These are phyloP conservation scores for Pseudonitzschia pungens DNA, from an alignment of 108 stramenopile species.

Conservation along the genomic window DNA sequence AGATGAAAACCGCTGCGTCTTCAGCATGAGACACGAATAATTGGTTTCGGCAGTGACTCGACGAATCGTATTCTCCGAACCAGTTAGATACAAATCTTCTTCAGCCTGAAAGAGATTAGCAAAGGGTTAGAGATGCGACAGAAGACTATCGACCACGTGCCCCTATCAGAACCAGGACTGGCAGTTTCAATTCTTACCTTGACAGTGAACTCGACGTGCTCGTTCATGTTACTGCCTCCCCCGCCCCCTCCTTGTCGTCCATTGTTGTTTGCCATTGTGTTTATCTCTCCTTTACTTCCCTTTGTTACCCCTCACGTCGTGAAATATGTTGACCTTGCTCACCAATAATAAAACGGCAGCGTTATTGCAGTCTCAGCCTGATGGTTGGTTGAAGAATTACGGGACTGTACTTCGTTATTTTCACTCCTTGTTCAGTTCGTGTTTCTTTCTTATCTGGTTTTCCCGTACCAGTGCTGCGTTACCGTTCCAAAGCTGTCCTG, in stretches of 20 bases:
- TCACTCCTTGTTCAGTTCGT: no score
- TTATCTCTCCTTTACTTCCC: background rate
- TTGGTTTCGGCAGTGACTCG: conserved; percentile 91
- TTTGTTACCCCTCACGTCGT: no score
- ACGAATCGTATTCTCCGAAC: conserved; percentile 86
- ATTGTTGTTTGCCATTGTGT: conserved; percentile 62
- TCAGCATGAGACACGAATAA: conserved; percentile 96
- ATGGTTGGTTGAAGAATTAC: no score
- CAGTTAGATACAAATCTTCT: conserved; percentile 88
- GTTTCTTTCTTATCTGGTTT: no score
- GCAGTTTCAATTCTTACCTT: conserved; percentile 41
- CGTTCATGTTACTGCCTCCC: conserved; percentile 66
- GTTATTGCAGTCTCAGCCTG: no score
- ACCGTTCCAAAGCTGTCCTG: no score
- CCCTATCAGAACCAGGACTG: background rate
- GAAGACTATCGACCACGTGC: background rate
- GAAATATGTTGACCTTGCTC: no score
- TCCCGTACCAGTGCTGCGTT: no score
- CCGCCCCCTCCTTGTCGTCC: conserved; percentile 48
- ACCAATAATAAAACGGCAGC: no score
- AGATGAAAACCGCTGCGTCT: conserved; percentile 93
- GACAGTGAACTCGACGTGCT: conserved; percentile 92
- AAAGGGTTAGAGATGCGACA: background rate
- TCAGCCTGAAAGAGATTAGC: conserved; percentile 53
- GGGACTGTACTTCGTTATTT: no score